Conservation (phyloP, 2,329 filamentous ascomycete genomes). For the Anthostomella pinea region DNA sequence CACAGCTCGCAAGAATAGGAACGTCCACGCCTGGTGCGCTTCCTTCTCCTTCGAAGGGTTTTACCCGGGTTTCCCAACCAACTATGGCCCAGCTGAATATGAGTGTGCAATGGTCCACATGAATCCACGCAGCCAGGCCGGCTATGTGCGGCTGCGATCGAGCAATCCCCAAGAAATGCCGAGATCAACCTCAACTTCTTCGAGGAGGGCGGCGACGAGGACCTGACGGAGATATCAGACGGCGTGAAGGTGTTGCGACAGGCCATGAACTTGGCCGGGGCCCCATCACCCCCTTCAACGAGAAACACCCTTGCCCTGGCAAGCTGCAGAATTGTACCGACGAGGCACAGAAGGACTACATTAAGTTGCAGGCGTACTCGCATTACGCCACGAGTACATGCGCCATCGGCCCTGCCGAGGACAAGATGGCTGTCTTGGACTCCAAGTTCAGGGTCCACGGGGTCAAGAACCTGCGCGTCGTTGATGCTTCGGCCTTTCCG, state of each 20-base stretch:
- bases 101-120: conserved; percentile 40
- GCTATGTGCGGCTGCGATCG: conserved; percentile 59
- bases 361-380: conserved; percentile 45
- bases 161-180: conserved; percentile 59
- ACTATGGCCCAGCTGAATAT: conserved; percentile 31
- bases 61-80: conserved; percentile 30
- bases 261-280: conserved; percentile 19
- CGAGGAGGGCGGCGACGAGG: conserved; percentile 45
- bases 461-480: conserved; percentile 51
- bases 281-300: conserved; percentile 26
- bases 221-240: conserved; percentile 40
- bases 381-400: conserved; percentile 56
- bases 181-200: conserved; percentile 60
- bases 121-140: conserved; percentile 52
- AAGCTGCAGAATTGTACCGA: conserved; percentile 34
- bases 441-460: conserved; percentile 52
- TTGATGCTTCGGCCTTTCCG: conserved; percentile 55
- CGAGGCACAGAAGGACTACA: conserved; percentile 32
- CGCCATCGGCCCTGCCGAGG: conserved; percentile 50
- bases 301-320: conserved; percentile 29
- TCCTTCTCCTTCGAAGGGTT: conserved; percentile 31
- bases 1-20: conserved; percentile 27
- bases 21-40: conserved; percentile 31
- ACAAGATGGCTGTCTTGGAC: conserved; percentile 53
- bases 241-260: conserved; percentile 26